Percentiles rank a stretch among this genome's conserved stretches.
Conservation (phyloP, 345 rosid genomes). For the Populus davidiana region DNA sequence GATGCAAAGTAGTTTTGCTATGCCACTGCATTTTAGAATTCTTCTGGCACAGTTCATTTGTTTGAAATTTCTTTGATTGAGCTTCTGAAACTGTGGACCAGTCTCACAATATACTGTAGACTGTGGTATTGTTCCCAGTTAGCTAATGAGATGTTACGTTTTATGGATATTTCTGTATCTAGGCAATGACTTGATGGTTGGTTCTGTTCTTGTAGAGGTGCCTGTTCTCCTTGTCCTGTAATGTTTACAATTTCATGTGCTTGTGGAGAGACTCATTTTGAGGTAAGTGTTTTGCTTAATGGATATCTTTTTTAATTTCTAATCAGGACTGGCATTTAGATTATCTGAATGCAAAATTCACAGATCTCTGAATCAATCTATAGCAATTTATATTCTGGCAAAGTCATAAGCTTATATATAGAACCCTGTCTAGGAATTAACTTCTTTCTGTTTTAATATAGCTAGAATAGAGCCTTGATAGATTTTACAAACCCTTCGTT, state of each 20-base stretch:
- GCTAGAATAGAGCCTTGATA: background rate
- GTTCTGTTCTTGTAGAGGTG: slow-evolving; percentile 59
- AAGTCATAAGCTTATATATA: background rate
- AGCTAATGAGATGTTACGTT: background rate
- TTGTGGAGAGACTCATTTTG: slow-evolving; percentile 75
- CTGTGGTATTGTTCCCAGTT: background rate
- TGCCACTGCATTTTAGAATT: background rate
- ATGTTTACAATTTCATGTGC: slow-evolving; percentile 87
- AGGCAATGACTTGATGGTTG: slow-evolving; percentile 4
- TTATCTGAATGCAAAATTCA: background rate
- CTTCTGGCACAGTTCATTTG: background rate
- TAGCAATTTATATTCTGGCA: background rate
- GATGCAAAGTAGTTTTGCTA: background rate
- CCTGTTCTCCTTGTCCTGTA: slow-evolving; percentile 92
- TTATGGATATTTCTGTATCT: background rate
- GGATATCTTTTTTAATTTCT: background rate
- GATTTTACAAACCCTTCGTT: background rate
- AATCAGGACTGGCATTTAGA: background rate
- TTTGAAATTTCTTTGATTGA: background rate
- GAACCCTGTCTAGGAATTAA: background rate
- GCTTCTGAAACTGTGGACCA: background rate
- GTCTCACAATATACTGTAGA: background rate
- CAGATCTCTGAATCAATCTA: background rate
- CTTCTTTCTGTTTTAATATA: background rate
- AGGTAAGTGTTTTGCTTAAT: slow-evolving; percentile 48